Conservation (phyloP, 2,329 filamentous ascomycete genomes). For the Emergomyces orientalis region DNA sequence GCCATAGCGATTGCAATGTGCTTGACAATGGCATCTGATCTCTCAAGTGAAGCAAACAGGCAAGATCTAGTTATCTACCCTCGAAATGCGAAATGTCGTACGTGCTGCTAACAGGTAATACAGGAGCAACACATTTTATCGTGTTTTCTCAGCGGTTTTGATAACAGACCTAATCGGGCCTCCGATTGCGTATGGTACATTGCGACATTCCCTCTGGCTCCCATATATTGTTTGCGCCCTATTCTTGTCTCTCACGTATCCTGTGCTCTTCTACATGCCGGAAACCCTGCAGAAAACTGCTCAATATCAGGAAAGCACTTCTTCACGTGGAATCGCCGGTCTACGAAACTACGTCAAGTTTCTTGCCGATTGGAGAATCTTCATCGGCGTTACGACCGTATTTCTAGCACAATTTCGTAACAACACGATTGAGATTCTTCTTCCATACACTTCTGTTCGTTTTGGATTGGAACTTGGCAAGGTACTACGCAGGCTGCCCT, state of each 20-base stretch:
- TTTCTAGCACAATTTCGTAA: slow-evolving; percentile 5
- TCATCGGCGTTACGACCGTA: slow-evolving; percentile 1
- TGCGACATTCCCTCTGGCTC: slow-evolving; percentile 2
- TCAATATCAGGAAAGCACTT: not conserved
- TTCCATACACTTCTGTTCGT: slow-evolving; percentile 7
- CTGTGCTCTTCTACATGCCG: slow-evolving; percentile 2
- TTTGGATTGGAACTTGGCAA: not conserved
- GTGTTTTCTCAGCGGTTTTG: not conserved
- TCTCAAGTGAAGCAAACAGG: slow-evolving; percentile 4
- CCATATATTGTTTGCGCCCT: slow-evolving; percentile 4
- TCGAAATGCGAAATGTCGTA: not conserved
- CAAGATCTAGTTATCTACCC: not conserved
- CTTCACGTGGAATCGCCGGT: no score
- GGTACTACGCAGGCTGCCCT: not conserved
- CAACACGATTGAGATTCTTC: slow-evolving; percentile 3
- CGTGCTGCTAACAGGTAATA: not conserved
- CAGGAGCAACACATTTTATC: slow-evolving; percentile 3
- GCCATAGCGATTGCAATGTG: slow-evolving; percentile 5
- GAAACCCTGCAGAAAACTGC: not conserved
- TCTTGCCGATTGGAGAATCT: not conserved
- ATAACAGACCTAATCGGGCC: not conserved
- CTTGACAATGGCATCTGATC: slow-evolving; percentile 3
- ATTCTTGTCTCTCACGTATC: not conserved
- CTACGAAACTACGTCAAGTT: not conserved
- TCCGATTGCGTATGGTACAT: slow-evolving; percentile 2